phyloP scores from a whole-genome alignment of 352 stramenopile species.

The Phytophthora palmivora region DNA sequence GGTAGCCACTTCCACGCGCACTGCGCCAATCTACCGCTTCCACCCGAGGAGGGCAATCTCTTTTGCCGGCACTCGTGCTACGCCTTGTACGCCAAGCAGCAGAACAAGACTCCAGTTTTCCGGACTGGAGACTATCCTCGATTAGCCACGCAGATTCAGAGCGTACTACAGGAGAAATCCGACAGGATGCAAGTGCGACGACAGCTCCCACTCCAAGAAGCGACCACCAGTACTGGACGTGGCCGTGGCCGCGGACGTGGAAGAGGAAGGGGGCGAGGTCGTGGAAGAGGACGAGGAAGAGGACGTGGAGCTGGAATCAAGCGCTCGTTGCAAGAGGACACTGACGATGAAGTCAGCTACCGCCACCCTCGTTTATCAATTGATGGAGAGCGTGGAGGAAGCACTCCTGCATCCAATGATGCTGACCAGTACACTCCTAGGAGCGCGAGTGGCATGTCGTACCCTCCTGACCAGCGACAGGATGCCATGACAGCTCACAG shows the following conservation, averaged over 20 bases:
- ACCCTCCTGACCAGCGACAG: constrained; percentile 16
- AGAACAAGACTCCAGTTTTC: constrained; percentile 23
- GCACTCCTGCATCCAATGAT: constrained; percentile 13
- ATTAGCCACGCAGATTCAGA: constrained; percentile 57
- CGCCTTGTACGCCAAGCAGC: constrained; percentile 48
- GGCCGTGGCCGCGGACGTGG: constrained; percentile 22
- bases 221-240: constrained; percentile 7
- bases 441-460: constrained; percentile 17
- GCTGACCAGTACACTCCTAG: constrained; percentile 19
- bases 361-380: constrained; percentile 25
- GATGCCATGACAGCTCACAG: constrained; percentile 13
- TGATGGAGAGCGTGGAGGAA: constrained; percentile 15
- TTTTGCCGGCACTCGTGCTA: constrained; percentile 79
- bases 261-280: constrained; percentile 27
- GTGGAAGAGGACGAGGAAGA: constrained; percentile 33
- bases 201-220: constrained; percentile 31
- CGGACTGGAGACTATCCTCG: constrained; percentile 47
- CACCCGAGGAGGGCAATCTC: constrained; percentile 67
- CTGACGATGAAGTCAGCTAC: constrained; percentile 16
- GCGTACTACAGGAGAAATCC: constrained; percentile 42
- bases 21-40: constrained; percentile 69
- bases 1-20: constrained; percentile 61
- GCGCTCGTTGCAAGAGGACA: constrained; percentile 29
- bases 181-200: constrained; percentile 37
- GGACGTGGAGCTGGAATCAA: constrained; percentile 33